Percentiles rank a stretch among this genome's conserved stretches.
phyloP scores from a whole-genome alignment of 139 green algal genomes.

The Micractinium conductrix region DNA sequence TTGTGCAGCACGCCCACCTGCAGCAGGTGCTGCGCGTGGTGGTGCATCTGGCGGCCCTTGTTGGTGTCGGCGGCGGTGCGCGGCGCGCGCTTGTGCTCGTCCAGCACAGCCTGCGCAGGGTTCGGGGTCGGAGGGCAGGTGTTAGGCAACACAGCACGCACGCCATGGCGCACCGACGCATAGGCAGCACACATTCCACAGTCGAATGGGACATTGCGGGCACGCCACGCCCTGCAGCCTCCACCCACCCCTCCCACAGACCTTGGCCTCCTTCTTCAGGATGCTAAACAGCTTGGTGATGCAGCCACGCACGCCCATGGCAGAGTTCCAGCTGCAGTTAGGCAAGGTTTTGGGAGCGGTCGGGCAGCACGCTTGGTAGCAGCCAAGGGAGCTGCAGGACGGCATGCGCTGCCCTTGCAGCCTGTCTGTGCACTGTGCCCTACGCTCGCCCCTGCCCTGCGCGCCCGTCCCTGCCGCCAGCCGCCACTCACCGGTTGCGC shows the following conservation, averaged over 20 bases:
- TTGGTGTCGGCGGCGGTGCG: background rate
- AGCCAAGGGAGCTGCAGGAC: background rate
- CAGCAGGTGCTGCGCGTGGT: constrained; percentile 21
- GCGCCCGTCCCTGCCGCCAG: too few relatives aligned
- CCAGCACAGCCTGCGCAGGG: constrained; percentile 27
- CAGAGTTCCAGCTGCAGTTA: background rate
- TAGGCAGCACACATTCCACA: background rate
- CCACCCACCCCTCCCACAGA: background rate
- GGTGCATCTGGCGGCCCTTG: constrained; percentile 30
- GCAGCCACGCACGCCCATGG: constrained; percentile 21
- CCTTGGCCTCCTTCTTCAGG: constrained; percentile 33
- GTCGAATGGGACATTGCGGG: too few relatives aligned
- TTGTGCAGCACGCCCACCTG: too few relatives aligned
- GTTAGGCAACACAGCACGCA: too few relatives aligned
- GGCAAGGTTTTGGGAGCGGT: too few relatives aligned
- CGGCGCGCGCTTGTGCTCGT: constrained; percentile 10
- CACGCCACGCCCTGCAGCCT: too few relatives aligned
- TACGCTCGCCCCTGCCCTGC: background rate
- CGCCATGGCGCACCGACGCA: too few relatives aligned
- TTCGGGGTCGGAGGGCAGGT: background rate
- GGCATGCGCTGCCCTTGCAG: too few relatives aligned
- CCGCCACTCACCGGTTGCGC: constrained; percentile 13
- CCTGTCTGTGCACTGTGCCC: background rate
- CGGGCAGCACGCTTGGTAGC: background rate
- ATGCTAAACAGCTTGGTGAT: constrained; percentile 30